Evolutionary conservation across 1,284 basidiomycete species (phyloP), one percentile per base, ranked within the genome.

Genomic region (Cryptococcus maquisensis): DNA sequence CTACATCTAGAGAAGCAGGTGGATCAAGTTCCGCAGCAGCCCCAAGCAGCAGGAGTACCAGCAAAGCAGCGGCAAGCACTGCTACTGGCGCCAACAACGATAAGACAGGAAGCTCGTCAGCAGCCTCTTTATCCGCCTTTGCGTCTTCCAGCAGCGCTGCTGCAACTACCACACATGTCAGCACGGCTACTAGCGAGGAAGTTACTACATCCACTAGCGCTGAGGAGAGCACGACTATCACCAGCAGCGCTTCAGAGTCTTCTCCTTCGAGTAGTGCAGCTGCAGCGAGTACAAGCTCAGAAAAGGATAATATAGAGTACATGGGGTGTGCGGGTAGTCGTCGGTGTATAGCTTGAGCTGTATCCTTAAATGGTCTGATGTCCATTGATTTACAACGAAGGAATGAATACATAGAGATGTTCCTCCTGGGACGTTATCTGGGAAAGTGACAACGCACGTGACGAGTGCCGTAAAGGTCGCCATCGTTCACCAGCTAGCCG

Each of bases 401-500:
- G n/a, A n/a, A n/a, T n/a, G n/a, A n/a, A n/a, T n/a, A n/a, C n/a
- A n/a, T n/a, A n/a, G n/a, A n/a, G n/a, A n/a, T n/a, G n/a, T n/a
- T n/a, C n/a, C n/a, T n/a, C n/a, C n/a, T n/a, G n/a, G n/a, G n/a
- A n/a, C n/a, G n/a, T n/a, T n/a, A n/a, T n/a, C n/a, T n/a, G n/a
- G n/a, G n/a, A n/a, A n/a, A n/a, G n/a, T n/a, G n/a, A n/a, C n/a
- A n/a, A n/a, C n/a, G n/a, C n/a, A n/a, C n/a, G n/a, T n/a, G n/a
- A n/a, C n/a, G n/a, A n/a, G n/a, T n/a, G n/a, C n/a, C n/a, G n/a
- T n/a, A n/a, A n/a, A n/a, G n/a, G 76, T 78, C 20, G 76, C 72
- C 10, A 72, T 78, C 39, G 72, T 74, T n/a, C 77, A 77, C 56
- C 71, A 76, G 47, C 67, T 77, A 18, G 70, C 68, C 41, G 76